phyloP scores from a whole-genome alignment of 2,329 filamentous ascomycete genomes.

The Fusarium sacchari region DNA sequence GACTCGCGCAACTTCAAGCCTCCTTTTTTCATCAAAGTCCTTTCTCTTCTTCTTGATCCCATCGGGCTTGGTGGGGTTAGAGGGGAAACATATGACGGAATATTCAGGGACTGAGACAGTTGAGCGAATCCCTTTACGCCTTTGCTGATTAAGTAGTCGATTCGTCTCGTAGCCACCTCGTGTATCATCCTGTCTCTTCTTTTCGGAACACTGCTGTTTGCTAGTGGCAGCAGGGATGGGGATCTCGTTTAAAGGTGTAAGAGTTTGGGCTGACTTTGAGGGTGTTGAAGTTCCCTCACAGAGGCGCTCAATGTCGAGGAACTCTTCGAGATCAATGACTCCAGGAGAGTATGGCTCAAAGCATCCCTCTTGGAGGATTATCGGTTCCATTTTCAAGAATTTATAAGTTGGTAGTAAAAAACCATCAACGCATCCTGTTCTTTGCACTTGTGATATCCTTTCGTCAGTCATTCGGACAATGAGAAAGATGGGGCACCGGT shows the following conservation, averaged over 20 bases:
- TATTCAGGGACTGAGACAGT: slow-evolving; percentile 29
- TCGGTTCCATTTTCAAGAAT: slow-evolving; percentile 3
- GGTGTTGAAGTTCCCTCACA: slow-evolving; percentile 27
- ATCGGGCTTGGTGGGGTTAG: slow-evolving; percentile 40
- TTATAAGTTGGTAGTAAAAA: background rate
- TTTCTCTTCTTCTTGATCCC: slow-evolving; percentile 44
- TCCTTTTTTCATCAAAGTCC: slow-evolving; percentile 41
- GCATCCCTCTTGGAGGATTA: background rate
- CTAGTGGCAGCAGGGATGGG: slow-evolving; percentile 14
- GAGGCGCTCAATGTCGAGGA: slow-evolving; percentile 39
- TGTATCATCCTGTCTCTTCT: background rate
- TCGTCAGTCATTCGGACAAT: slow-evolving; percentile 14
- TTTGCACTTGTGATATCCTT: slow-evolving; percentile 9
- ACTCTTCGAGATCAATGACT: slow-evolving; percentile 37
- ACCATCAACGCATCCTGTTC: slow-evolving; percentile 1
- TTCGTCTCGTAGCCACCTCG: background rate
- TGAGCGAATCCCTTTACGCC: slow-evolving; percentile 5
- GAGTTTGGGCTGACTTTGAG: slow-evolving; percentile 16
- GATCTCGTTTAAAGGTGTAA: slow-evolving; percentile 19
- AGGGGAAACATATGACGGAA: slow-evolving; percentile 44
- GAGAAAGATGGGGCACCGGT: background rate
- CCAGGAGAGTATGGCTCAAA: background rate
- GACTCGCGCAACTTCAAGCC: slow-evolving; percentile 42
- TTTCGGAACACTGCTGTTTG: background rate
- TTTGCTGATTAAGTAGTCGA: background rate